phyloP scores from a whole-genome alignment of 345 rosid genomes.

The Capsella bursapastoris region DNA sequence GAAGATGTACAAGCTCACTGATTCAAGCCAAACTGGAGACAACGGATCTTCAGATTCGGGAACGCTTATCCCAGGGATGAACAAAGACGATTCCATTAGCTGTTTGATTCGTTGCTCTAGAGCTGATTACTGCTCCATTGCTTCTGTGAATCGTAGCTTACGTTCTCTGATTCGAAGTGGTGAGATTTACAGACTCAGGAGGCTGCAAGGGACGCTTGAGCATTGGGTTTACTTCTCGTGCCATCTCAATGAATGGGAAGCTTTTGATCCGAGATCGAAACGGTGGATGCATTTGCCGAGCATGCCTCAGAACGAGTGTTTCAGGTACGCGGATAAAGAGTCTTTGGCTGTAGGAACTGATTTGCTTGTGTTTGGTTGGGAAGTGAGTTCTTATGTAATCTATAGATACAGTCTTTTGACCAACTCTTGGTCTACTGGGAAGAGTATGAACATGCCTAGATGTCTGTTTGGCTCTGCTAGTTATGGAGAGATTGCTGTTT shows the following conservation, averaged over 20 bases:
- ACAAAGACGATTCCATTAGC: slow-evolving; percentile 62
- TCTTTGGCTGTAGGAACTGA: slow-evolving; percentile 70
- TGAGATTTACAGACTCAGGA: slow-evolving; percentile 59
- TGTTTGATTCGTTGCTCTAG: slow-evolving; percentile 72
- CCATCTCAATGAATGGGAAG: slow-evolving; percentile 73
- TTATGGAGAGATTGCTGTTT: slow-evolving; percentile 62
- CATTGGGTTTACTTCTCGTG: slow-evolving; percentile 91
- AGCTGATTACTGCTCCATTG: slow-evolving; percentile 58
- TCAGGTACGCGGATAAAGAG: slow-evolving; percentile 64
- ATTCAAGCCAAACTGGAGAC: slow-evolving; percentile 12
- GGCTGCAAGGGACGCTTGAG: slow-evolving; percentile 53
- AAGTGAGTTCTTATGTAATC: slow-evolving; percentile 47
- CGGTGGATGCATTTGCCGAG: slow-evolving; percentile 76
- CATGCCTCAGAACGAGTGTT: slow-evolving; percentile 60
- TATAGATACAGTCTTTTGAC: slow-evolving; percentile 60
- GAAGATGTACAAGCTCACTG: slow-evolving; percentile 34
- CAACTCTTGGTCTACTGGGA: slow-evolving; percentile 58
- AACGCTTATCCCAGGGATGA: slow-evolving; percentile 61
- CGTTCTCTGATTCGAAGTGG: slow-evolving; percentile 52
- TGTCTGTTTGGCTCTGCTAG: slow-evolving; percentile 84
- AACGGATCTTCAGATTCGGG: slow-evolving; percentile 49
- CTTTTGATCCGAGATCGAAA: slow-evolving; percentile 64
- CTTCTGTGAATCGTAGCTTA: slow-evolving; percentile 51
- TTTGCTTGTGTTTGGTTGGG: slow-evolving; percentile 70
- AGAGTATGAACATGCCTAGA: slow-evolving; percentile 61